Conservation (phyloP, 2,329 filamentous ascomycete species). For the Colletotrichum sp. region DNA sequence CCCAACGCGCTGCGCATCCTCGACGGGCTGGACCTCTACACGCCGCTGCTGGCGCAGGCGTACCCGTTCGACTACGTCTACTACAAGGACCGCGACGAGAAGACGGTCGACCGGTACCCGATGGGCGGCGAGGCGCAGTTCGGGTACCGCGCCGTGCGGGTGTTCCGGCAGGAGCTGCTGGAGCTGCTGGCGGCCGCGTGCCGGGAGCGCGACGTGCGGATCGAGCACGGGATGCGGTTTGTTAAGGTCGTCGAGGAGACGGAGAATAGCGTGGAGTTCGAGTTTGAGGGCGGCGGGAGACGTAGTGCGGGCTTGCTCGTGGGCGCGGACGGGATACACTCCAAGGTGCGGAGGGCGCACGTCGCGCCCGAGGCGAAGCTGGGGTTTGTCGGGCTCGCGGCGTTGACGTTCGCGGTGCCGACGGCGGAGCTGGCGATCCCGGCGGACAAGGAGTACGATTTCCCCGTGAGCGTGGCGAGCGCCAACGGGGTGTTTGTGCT, state of each 20-base stretch:
- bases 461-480: conserved; percentile 49
- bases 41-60: conserved; percentile 46
- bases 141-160: conserved; percentile 57
- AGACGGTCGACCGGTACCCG: conserved; percentile 45
- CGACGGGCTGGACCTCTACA: conserved; percentile 53
- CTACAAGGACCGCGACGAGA: conserved; percentile 42
- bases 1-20: conserved; percentile 63
- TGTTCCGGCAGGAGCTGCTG: conserved; percentile 57
- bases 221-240: conserved; percentile 56
- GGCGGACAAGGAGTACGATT: conserved; percentile 32
- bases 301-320: conserved; percentile 50
- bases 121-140: conserved; percentile 53
- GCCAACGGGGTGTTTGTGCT: conserved; percentile 54
- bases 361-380: conserved; percentile 54
- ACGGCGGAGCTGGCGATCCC: conserved; percentile 40
- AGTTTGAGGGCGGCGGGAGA: conserved; percentile 50
- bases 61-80: conserved; percentile 57
- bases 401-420: conserved; percentile 39
- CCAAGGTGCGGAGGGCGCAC: conserved; percentile 51
- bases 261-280: conserved; percentile 45
- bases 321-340: conserved; percentile 67
- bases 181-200: conserved; percentile 39
- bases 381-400: conserved; percentile 53
- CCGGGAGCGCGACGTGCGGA: conserved; percentile 33
- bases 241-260: conserved; percentile 44